A percentile compares a stretch with the other conserved stretches of the same genome.
Conservation (phyloP, 1,139 yeast genomes). For the Insectozyma bohioensis region DNA sequence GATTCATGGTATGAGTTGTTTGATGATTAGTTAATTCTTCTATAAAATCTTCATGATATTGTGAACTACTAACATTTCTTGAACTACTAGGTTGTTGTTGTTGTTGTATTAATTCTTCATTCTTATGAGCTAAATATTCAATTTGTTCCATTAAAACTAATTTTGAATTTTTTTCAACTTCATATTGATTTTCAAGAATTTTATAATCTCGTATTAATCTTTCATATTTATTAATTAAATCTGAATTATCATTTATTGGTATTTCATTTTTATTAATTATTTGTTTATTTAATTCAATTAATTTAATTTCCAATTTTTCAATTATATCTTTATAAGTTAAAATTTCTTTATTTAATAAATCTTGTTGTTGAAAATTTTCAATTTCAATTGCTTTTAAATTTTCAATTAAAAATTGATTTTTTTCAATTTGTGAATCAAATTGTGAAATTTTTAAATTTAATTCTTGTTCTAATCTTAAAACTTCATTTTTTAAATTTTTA, state of each 20-base stretch:
- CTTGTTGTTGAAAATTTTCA: conserved; percentile 26
- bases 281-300: conserved; percentile 26
- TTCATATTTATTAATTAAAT: conserved; percentile 25
- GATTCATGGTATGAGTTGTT: conserved; percentile 24
- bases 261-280: conserved; percentile 16
- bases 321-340: conserved; percentile 28
- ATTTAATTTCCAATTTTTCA: conserved; percentile 30
- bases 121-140: conserved; percentile 47
- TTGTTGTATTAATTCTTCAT: conserved; percentile 23
- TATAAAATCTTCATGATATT: no score
- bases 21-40: conserved; percentile 8
- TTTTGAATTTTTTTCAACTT: conserved; percentile 51
- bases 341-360: conserved; percentile 22
- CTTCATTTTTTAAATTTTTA: conserved; percentile 21
- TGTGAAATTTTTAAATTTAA: conserved; percentile 18
- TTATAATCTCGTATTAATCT: conserved; percentile 37
- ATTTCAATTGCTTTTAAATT: conserved; percentile 20
- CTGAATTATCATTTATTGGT: conserved; percentile 3
- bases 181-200: conserved; percentile 42
- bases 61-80: no score
- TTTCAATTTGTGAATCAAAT: conserved; percentile 21
- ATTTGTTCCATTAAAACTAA: conserved; percentile 55
- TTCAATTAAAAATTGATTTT: conserved; percentile 21
- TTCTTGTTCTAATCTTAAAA: conserved; percentile 24
- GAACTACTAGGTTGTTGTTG: conserved; percentile 5